A percentile compares a stretch with the other conserved stretches of the same genome.
Evolutionary conservation across 192 early-diverging fungal species (phyloP).

Genomic region (Linnemannia exigua): DNA sequence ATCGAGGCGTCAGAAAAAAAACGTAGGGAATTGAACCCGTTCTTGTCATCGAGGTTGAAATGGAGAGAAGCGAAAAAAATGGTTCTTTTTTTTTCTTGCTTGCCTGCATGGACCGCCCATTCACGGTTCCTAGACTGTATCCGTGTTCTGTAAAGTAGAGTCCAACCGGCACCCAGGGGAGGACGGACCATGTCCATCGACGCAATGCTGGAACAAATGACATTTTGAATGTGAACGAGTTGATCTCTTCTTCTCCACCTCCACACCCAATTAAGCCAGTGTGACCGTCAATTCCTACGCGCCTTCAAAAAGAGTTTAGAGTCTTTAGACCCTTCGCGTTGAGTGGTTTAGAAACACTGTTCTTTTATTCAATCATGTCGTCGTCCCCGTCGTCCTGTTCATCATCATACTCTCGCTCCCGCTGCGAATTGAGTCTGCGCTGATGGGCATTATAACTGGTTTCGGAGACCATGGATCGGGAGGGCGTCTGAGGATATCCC

Average conservation of each 20-base stretch:
- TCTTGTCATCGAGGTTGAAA: too few relatives aligned
- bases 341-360: too few relatives aligned
- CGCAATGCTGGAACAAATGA: conserved; percentile 23
- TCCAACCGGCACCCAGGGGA: conserved; percentile 66
- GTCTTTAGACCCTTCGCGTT: too few relatives aligned
- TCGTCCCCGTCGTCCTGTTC: conserved; percentile 13
- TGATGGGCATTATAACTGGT: not conserved
- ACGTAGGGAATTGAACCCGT: too few relatives aligned
- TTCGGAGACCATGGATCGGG: not conserved
- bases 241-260: too few relatives aligned
- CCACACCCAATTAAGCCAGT: not conserved
- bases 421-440: conserved; percentile 2
- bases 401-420: conserved; percentile 28
- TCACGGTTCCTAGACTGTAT: conserved; percentile 60
- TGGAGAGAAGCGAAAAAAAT: not conserved
- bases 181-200: conserved; percentile 13
- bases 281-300: too few relatives aligned
- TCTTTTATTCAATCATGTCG: conserved; percentile 31
- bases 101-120: conserved; percentile 73
- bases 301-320: too few relatives aligned
- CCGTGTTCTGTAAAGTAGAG: conserved; percentile 68
- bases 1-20: not conserved
- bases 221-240: conserved; percentile 12
- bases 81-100: conserved; percentile 3
- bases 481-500: conserved; percentile 19